These are phyloP conservation scores for Coemansia sp. DNA, from an alignment of 192 early-diverging fungal genomes.

Conservation along the genomic window DNA sequence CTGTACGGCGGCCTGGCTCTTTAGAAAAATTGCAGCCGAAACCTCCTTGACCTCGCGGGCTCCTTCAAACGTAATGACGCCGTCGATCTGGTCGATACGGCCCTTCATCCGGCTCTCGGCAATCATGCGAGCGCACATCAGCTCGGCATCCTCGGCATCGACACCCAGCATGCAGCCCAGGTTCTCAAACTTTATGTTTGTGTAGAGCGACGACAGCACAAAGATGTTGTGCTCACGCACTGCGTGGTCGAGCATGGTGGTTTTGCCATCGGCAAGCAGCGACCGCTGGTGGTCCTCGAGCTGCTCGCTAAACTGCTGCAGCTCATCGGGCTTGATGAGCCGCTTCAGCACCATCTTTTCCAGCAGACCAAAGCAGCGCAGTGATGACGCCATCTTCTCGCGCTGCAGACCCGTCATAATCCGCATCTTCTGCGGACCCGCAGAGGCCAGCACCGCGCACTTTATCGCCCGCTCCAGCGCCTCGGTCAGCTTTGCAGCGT, in stretches of 20 bases:
- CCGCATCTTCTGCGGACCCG: constrained; percentile 85
- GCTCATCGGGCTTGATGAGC: constrained; percentile 73
- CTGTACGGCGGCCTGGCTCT: constrained; percentile 25
- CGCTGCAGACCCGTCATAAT: constrained; percentile 87
- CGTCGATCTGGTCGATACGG: constrained; percentile 89
- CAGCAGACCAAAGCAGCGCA: constrained; percentile 71
- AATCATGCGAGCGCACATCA: constrained; percentile 85
- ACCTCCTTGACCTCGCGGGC: constrained; percentile 51
- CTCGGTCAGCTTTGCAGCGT: constrained; percentile 59
- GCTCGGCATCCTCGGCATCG: constrained; percentile 78
- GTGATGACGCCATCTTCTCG: constrained; percentile 84
- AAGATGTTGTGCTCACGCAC: constrained; percentile 95
- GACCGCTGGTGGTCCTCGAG: constrained; percentile 81
- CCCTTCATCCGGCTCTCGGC: constrained; percentile 84
- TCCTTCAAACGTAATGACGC: constrained; percentile 80
- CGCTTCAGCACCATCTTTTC: constrained; percentile 96
- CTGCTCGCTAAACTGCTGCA: constrained; percentile 71
- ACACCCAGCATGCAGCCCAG: constrained; percentile 77
- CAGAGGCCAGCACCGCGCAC: constrained; percentile 87
- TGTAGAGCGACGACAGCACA: constrained; percentile 86
- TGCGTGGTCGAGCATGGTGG: constrained; percentile 72
- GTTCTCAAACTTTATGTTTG: constrained; percentile 88
- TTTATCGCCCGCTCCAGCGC: constrained; percentile 74
- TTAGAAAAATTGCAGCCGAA: constrained; percentile 30
- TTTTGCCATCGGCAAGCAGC: constrained; percentile 67